Conservation (phyloP, 345 rosid genomes). For the Eucalyptus erythrocorys region DNA sequence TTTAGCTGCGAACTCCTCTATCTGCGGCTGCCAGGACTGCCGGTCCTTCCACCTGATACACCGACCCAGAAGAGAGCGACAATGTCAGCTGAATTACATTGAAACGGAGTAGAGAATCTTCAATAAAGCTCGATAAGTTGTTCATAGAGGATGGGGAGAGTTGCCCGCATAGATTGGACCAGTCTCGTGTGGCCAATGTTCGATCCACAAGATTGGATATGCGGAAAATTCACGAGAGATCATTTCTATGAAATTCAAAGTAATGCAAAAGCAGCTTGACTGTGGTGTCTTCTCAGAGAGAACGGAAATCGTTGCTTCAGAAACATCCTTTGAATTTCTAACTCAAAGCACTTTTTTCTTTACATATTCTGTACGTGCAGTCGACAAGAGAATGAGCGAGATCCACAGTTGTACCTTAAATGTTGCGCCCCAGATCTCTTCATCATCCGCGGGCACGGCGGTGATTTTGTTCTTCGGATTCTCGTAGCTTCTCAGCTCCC, state of each 20-base stretch:
- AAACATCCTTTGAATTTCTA: not conserved
- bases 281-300: not conserved
- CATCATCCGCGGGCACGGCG: conserved; percentile 78
- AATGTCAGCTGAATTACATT: no score
- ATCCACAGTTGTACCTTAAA: conserved; percentile 36
- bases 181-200: not conserved
- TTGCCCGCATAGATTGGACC: no score
- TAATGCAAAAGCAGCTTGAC: not conserved
- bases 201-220: not conserved
- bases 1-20: not conserved
- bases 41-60: conserved; percentile 84
- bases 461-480: conserved; percentile 85
- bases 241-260: not conserved
- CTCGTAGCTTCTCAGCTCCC: conserved; percentile 82
- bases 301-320: not conserved
- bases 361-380: not conserved
- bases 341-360: not conserved
- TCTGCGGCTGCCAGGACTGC: conserved; percentile 50
- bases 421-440: conserved; percentile 93
- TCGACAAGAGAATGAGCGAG: not conserved
- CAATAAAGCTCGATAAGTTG: not conserved
- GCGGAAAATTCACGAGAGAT: not conserved
- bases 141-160: no score
- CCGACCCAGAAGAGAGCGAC: not conserved
- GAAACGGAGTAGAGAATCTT: not conserved